A percentile compares a stretch with the other conserved stretches of the same genome.
Conservation (phyloP, 176 grass and related monocot genomes). For the Eragrostis curvula region DNA sequence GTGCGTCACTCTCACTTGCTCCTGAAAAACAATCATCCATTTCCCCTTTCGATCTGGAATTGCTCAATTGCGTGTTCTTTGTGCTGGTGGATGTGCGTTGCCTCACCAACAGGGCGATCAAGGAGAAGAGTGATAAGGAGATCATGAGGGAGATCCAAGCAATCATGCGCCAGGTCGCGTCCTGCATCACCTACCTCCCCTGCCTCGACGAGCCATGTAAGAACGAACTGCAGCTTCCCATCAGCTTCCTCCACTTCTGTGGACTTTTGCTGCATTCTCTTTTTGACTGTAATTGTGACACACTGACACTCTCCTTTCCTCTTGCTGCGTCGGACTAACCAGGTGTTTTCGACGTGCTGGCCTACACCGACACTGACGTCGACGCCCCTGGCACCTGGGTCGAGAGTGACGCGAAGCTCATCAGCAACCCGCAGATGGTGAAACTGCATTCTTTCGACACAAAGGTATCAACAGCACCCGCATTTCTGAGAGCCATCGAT, state of each 20-base stretch:
- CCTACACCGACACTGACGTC: constrained; percentile 90
- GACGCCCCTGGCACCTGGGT: constrained; percentile 81
- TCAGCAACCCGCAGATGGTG: constrained; percentile 96
- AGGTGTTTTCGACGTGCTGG: constrained; percentile 96
- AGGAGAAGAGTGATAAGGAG: constrained; percentile 97
- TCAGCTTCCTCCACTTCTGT: neutral
- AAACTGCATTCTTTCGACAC: constrained; percentile 97
- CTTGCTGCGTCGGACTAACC: neutral
- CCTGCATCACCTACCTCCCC: constrained; percentile 92
- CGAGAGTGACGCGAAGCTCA: constrained; percentile 96
- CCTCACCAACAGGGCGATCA: constrained; percentile 57
- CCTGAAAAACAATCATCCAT: neutral
- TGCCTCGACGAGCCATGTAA: constrained; percentile 98
- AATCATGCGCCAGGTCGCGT: constrained; percentile 96
- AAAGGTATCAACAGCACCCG: constrained; percentile 54
- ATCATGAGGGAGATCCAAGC: constrained; percentile 99
- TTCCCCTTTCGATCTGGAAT: neutral
- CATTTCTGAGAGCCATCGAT: neutral
- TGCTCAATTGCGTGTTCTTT: neutral
- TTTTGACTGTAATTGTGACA: neutral
- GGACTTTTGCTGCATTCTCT: neutral
- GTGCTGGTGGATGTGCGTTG: neutral
- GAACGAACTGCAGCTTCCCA: neutral
- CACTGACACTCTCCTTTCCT: neutral
- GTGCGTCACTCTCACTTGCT: constrained; percentile 36